A percentile compares a stretch with the other conserved stretches of the same genome.
These are phyloP conservation scores for Neonectria sp. DNA, from an alignment of 2,329 filamentous ascomycete genomes.

Conservation along the genomic window DNA sequence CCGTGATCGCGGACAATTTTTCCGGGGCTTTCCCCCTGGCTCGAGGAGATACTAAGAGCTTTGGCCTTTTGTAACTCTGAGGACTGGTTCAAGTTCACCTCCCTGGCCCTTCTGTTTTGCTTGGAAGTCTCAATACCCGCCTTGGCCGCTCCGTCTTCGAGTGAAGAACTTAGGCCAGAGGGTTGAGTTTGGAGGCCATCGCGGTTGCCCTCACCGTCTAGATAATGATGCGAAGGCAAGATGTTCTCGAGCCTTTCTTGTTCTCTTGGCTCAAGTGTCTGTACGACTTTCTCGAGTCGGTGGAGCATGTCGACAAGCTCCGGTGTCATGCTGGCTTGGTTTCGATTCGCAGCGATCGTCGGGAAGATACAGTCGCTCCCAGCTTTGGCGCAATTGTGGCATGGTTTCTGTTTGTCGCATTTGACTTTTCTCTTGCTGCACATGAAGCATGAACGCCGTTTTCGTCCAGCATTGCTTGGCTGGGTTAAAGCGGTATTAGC, in stretches of 20 bases:
- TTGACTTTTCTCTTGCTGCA: conserved; percentile 28
- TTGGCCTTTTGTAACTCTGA: neutral
- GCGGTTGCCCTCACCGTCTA: neutral
- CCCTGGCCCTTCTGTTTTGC: too few relatives aligned
- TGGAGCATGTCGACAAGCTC: conserved; percentile 26
- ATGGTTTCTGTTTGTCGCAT: conserved; percentile 27
- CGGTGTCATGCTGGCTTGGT: conserved; percentile 10
- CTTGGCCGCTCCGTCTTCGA: neutral
- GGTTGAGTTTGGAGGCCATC: neutral
- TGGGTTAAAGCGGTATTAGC: neutral
- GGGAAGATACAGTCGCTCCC: conserved; percentile 29
- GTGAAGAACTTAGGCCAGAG: neutral
- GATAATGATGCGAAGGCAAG: neutral
- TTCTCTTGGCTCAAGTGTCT: conserved; percentile 18
- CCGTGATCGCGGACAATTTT: conserved; percentile 27
- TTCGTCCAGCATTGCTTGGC: conserved; percentile 19
- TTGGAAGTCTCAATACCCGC: neutral
- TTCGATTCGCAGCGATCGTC: neutral
- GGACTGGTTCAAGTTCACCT: neutral
- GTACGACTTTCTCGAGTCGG: conserved; percentile 14
- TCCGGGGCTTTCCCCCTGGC: conserved; percentile 12
- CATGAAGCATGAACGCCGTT: conserved; percentile 17
- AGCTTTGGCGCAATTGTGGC: conserved; percentile 23
- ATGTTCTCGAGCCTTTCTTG: neutral
- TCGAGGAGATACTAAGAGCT: neutral